Base-by-base conservation (phyloP, 1,284 basidiomycete genomes). In the Sporisorium scitamineum region DNA sequence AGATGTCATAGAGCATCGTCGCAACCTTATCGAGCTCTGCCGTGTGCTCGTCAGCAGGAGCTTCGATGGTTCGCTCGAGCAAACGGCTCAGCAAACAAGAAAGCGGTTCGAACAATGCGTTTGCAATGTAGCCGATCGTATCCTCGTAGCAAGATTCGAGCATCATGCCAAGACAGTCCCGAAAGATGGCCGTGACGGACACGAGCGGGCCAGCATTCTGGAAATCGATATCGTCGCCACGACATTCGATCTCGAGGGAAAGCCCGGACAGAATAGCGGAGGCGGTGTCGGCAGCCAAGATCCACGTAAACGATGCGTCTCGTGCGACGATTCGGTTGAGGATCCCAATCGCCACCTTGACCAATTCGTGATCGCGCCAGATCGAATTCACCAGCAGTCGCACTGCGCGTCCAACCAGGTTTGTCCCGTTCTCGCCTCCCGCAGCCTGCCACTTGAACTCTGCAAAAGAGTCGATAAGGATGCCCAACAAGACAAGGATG, bases 21-120 rank as follows among this genome's bases (percentile, higher is more conserved):
- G 45, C 54, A 5, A 59, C 29, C 32, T 3, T 18, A n/a, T 72
- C 70, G 37, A 67, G 53, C 57, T 72, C 64, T 5, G 34, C 52
- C 5, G 32, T 9, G n/a, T 11, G 47, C 14, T 65, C 55, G 32
- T 61, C 47, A 9, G 13, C 7, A 0, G 42, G 37, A n/a, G 24
- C 9, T 1, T 65, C 50, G 22, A 31, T 16, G 2, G 57, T 61
- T 1, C 32, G 44, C 41, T 61, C 54, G n/a, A 65, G 41, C 32
- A 61, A 4, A 1, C 11, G n/a, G 34, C 51, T 45, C 34, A 64
- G 18, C 27, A 70, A 8, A 10, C 24, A 10, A 10, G 58, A 57
- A 24, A 65, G 44, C 14, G 56, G 48, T 7, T 32, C 26, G 27
- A 61, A 37, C 13, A 69, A 13, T 24, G 6, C 11, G 3, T 7